Base-by-base conservation (phyloP, 1,139 yeast species). In the Lodderomyces margitis region DNA sequence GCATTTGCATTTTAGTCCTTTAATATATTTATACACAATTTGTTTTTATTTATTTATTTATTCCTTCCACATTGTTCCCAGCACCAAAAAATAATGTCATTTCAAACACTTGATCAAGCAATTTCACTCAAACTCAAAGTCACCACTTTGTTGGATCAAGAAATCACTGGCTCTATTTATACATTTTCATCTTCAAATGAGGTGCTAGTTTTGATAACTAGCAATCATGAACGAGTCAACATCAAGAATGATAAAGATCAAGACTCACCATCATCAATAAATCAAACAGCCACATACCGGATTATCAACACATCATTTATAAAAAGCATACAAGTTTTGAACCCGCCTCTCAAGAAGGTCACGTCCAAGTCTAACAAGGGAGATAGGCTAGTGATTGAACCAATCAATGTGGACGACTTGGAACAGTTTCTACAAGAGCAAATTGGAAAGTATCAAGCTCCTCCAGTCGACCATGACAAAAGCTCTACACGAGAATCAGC, bases 281-380 rank as follows among this genome's bases (percentile, higher is more conserved):
- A 24, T 20, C 32, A 28, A 14, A 43, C 40, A 3, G 60, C 57
- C 28, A 68, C 70, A 38, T 81, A 75, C 58, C 71, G 77, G 45
- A 63, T 83, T 39, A 66, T 84, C 44, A 81, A 81, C 55, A 70
- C 80, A 5, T 61, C 79, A 9, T 83, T 80, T 55, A 74, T 85
- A 49, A 80, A 80, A 55, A 68, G 70, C 8, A 67, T 82, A 12
- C 69, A 70, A 30, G 75, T 80, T 1, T 47, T 62, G 38, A 54
- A 59, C 4, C 65, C 66, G 10, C 48, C 61, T 12, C 58, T 54
- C 40, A 56, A 52, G 43, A 41, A 23, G 39, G 44, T 41, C 16
- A 36, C 6, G n/a, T 12, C 24, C 5, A 36, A 25, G n/a, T 32
- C 38, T 5, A n/a, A 23, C 38, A 36, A 36, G 33, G 17, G 24